phyloP scores from a whole-genome alignment of 495 filamentous ascomycete species.

The Mytilinidion resinicola region DNA sequence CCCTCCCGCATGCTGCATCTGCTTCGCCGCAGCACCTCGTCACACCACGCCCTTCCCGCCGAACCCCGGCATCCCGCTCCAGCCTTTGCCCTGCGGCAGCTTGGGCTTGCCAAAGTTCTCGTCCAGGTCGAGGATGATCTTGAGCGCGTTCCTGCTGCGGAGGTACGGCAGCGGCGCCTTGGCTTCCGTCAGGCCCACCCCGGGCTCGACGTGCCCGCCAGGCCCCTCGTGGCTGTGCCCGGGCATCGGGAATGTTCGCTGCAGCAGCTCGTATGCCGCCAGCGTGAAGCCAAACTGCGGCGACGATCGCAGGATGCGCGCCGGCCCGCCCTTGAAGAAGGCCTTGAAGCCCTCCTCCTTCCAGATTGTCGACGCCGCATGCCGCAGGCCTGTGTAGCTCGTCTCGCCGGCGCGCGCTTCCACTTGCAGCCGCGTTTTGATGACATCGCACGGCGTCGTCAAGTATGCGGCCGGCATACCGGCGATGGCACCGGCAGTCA shows the following conservation, averaged over 20 bases:
- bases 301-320: slow-evolving; percentile 86
- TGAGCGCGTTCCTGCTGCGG: slow-evolving; percentile 87
- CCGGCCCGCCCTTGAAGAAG: slow-evolving; percentile 97
- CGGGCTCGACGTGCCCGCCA: slow-evolving; percentile 47
- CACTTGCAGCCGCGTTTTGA: slow-evolving; percentile 97
- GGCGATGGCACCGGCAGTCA: slow-evolving; percentile 91
- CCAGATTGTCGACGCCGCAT: slow-evolving; percentile 75
- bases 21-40: neutral
- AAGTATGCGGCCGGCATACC: slow-evolving; percentile 98
- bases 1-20: slow-evolving; percentile 2
- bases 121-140: slow-evolving; percentile 91
- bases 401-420: slow-evolving; percentile 94
- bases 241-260: slow-evolving; percentile 75
- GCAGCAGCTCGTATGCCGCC: slow-evolving; percentile 86
- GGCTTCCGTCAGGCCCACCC: slow-evolving; percentile 50
- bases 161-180: slow-evolving; percentile 71
- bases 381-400: slow-evolving; percentile 75
- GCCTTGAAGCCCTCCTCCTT: slow-evolving; percentile 89
- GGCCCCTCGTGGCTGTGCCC: slow-evolving; percentile 47
- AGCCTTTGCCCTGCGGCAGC: slow-evolving; percentile 41
- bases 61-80: slow-evolving; percentile 25
- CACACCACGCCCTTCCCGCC: slow-evolving; percentile 17
- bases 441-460: slow-evolving; percentile 95
- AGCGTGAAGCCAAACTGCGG: slow-evolving; percentile 98
- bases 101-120: slow-evolving; percentile 73